A percentile compares a stretch with the other conserved stretches of the same genome.
phyloP scores from a whole-genome alignment of 768 basidiomycete genomes.

The Symmetrospora coprosmae region DNA sequence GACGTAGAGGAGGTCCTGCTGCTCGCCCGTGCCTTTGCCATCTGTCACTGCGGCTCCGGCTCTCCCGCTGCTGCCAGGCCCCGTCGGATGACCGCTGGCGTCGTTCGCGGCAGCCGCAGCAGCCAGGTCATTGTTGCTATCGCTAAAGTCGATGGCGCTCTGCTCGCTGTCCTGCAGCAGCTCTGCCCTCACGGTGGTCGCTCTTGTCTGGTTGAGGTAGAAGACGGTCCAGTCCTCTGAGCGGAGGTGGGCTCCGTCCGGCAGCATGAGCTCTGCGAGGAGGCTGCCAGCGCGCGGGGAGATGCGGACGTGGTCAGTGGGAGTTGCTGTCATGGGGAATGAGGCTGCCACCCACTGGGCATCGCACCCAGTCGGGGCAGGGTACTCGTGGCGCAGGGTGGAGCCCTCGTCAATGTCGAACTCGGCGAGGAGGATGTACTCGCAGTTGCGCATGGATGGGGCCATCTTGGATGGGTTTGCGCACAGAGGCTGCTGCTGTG shows the following conservation, averaged over 20 bases:
- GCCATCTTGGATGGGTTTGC: no score
- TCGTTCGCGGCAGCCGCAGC: constrained; percentile 27
- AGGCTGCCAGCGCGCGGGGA: no score
- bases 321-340: neutral
- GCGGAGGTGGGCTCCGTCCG: constrained; percentile 90
- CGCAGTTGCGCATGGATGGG: neutral
- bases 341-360: constrained; percentile 53
- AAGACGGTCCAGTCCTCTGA: constrained; percentile 97
- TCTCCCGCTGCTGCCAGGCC: no score
- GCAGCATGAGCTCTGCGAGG: constrained; percentile 92
- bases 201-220: constrained; percentile 59
- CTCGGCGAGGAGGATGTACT: constrained; percentile 86
- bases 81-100: no score
- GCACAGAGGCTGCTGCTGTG: no score
- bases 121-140: constrained; percentile 33
- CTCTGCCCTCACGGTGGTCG: neutral
- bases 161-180: constrained; percentile 39
- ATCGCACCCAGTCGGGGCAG: constrained; percentile 82
- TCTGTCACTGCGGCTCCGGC: no score
- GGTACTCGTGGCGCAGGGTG: constrained; percentile 87
- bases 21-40: no score
- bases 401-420: constrained; percentile 95
- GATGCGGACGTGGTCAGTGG: no score
- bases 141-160: constrained; percentile 31
- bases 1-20: constrained; percentile 59